These are phyloP conservation scores for Fraxinus sp. DNA, from an alignment of 305 asterid species.

Conservation along the genomic window DNA sequence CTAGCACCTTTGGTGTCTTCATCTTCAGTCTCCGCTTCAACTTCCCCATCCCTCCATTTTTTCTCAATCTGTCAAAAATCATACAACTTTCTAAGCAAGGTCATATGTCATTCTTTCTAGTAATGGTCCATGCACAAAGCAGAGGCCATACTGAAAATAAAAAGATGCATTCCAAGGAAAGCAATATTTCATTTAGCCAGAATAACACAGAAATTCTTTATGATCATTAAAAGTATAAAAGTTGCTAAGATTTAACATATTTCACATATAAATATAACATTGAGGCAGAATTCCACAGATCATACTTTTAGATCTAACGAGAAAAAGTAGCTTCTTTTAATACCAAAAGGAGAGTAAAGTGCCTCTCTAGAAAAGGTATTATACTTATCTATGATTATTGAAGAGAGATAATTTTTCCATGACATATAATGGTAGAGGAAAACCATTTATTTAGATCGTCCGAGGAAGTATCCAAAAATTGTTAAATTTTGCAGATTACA, in stretches of 20 bases:
- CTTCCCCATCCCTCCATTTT: constrained; percentile 71
- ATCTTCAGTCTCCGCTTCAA: constrained; percentile 56
- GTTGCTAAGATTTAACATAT: not conserved
- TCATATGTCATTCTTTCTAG: not conserved
- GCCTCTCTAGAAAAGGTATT: constrained; percentile 1
- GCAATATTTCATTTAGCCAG: not conserved
- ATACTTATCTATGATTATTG: not conserved
- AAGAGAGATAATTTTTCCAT: not conserved
- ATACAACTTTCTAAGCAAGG: constrained; percentile 6
- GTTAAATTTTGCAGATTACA: constrained; percentile 12
- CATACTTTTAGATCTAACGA: constrained; percentile 16
- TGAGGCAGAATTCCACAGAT: constrained; percentile 5
- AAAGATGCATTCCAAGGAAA: not conserved
- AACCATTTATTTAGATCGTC: constrained; percentile 3
- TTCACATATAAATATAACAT: constrained; percentile 2
- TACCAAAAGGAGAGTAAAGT: constrained; percentile 14
- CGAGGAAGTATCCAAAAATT: not conserved
- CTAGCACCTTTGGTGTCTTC: constrained; percentile 57
- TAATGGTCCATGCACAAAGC: not conserved
- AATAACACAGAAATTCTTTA: not conserved
- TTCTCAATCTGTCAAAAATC: constrained; percentile 60
- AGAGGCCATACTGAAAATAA: not conserved
- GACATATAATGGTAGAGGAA: not conserved
- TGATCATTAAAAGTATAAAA: not conserved
- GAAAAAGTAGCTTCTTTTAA: constrained; percentile 24